Evolutionary conservation across 495 filamentous ascomycete species (phyloP), one percentile per base, ranked within the genome.

Genomic region (Lepidopterella palustris): DNA sequence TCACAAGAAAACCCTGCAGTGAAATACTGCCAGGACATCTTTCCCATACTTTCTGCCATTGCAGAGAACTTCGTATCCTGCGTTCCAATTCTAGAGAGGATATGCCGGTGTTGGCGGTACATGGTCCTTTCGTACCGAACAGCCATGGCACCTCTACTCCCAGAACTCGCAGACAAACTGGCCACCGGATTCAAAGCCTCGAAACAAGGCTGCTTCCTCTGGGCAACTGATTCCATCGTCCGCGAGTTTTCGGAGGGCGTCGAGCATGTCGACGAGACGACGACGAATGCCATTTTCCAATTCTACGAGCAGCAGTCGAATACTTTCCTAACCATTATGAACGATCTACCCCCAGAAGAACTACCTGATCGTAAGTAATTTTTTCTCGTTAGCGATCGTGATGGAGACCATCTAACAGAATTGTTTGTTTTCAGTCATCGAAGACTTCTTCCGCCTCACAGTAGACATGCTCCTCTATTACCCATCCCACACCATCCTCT

Each of bases 101-200:
- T 99, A 21, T 96, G 91, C 72, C 82, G 93, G 50, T 96, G 89
- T 77, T 99, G 90, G 89, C 82, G 93, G 60, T 86, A 88, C 69
- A 95, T 96, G 92, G 82, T 97, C 25, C 89, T 97, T 57, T 96
- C 90, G 0, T 97, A 97, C 72, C 82, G 95, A 59, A 92, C 87
- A 0, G 88, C 88, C 50, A 92, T 95, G 77, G 81, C 85, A 21
- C 89, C 92, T 23, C 77, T 99, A 2, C 78, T 99, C 21, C 89
- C 88, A 4, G 79, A 84, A 8, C 81, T 99, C 67, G 93, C 95
- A 21, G 85, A 90, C 59, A 91, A 92, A 70, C 81, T 99, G 47
- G 87, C 88, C 5, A 79, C 75, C 57, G 91, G 91, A 0, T 99
- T 97, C 71, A 78, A 87, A 42, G 81, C 80, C 13, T 95, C 92